phyloP scores from a whole-genome alignment of 148 eudicot species.

The Dysphania ambrosioides region DNA sequence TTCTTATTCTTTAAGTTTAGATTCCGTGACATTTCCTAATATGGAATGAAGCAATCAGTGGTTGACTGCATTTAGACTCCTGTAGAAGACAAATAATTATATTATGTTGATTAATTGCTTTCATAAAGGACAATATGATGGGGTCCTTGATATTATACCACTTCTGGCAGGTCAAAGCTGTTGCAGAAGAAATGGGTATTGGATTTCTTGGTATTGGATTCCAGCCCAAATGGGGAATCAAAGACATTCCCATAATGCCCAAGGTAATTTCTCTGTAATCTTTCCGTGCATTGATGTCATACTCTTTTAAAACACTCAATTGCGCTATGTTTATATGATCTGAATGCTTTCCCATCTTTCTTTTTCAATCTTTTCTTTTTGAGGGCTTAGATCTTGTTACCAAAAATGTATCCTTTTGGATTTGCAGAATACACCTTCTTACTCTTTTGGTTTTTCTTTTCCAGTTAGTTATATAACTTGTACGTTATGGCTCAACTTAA shows the following conservation, averaged over 20 bases:
- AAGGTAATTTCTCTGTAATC: conserved; percentile 48
- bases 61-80: not conserved
- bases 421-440: not conserved
- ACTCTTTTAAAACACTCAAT: not conserved
- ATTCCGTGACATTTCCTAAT: not conserved
- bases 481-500: not conserved
- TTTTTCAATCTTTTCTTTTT: not conserved
- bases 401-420: not conserved
- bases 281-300: not conserved
- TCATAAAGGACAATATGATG: not conserved
- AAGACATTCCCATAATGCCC: conserved; percentile 95
- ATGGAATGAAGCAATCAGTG: not conserved
- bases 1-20: not conserved
- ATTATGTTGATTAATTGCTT: not conserved
- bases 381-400: not conserved
- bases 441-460: not conserved
- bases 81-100: not conserved
- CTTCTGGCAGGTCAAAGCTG: conserved; percentile 81
- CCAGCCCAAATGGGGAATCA: conserved; percentile 81
- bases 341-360: not conserved
- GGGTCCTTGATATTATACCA: conserved; percentile 5
- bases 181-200: conserved; percentile 97
- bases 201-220: conserved; percentile 95
- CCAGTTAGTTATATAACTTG: not conserved
- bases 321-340: not conserved